Conservation (phyloP, 2,329 filamentous ascomycete species). For the Cercospora zeae-maydis region DNA sequence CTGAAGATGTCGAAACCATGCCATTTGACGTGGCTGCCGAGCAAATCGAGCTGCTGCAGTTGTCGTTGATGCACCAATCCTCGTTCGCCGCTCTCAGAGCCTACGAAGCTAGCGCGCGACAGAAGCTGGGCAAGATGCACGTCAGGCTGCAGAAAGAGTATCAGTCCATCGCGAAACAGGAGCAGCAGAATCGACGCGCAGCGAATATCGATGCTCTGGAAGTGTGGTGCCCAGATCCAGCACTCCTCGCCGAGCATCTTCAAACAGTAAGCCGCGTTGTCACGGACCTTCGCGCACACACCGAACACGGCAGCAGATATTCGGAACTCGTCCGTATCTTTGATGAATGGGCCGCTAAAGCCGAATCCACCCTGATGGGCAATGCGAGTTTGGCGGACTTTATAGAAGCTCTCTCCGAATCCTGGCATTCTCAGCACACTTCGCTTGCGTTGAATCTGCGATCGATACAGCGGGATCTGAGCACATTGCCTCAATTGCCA, state of each 20-base stretch:
- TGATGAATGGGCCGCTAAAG: slow-evolving; percentile 54
- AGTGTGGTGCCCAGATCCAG: slow-evolving; percentile 47
- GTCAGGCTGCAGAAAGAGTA: slow-evolving; percentile 31
- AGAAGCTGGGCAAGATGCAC: slow-evolving; percentile 30
- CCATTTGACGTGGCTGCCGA: slow-evolving; percentile 29
- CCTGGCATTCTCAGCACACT: slow-evolving; percentile 59
- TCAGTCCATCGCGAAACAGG: slow-evolving; percentile 36
- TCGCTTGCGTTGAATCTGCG: slow-evolving; percentile 55
- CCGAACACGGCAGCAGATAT: slow-evolving; percentile 56
- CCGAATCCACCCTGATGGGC: slow-evolving; percentile 22
- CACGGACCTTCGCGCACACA: slow-evolving; percentile 56
- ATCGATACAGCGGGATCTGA: slow-evolving; percentile 51
- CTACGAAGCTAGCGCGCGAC: slow-evolving; percentile 58
- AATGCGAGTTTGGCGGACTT: slow-evolving; percentile 45
- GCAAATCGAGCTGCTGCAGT: slow-evolving; percentile 63
- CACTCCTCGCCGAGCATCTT: slow-evolving; percentile 53
- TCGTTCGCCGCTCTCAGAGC: slow-evolving; percentile 44
- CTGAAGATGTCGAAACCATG: slow-evolving; percentile 47
- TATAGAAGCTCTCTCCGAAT: slow-evolving; percentile 53
- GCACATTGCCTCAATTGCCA: slow-evolving; percentile 42
- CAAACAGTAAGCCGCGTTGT: slow-evolving; percentile 57
- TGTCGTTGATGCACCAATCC: slow-evolving; percentile 61
- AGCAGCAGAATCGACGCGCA: slow-evolving; percentile 40
- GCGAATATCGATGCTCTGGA: slow-evolving; percentile 53
- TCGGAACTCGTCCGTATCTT: slow-evolving; percentile 55